phyloP scores from a whole-genome alignment of 1,284 basidiomycete species.

The Ustilago cynodontis region DNA sequence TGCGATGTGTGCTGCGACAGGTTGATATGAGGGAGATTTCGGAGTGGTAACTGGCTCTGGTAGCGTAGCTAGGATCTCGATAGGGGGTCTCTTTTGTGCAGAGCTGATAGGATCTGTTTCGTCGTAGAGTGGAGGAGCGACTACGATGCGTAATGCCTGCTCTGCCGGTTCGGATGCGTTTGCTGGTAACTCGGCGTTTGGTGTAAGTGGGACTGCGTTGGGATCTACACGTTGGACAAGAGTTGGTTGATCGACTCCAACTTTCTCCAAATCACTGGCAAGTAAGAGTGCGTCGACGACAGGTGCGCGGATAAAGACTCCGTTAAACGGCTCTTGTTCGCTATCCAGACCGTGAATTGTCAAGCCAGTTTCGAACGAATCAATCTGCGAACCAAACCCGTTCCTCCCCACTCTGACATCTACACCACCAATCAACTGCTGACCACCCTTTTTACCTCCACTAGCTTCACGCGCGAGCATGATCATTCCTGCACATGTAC shows the following conservation, averaged over 20 bases:
- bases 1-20: conserved; percentile 22
- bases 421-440: conserved; percentile 86
- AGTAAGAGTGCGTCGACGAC: conserved; percentile 71
- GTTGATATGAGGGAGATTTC: conserved; percentile 29
- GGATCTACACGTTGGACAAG: conserved; percentile 38
- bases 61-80: conserved; percentile 79
- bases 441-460: conserved; percentile 86
- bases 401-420: conserved; percentile 86
- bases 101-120: conserved; percentile 25
- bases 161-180: conserved; percentile 21
- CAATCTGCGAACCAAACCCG: conserved; percentile 77
- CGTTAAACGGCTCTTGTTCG: conserved; percentile 77
- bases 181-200: conserved; percentile 10
- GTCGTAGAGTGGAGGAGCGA: conserved; percentile 56
- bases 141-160: conserved; percentile 37
- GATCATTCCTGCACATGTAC: conserved; percentile 97
- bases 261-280: conserved; percentile 39
- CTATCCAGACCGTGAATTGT: conserved; percentile 76
- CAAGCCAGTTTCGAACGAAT: conserved; percentile 88
- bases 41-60: conserved; percentile 74
- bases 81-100: conserved; percentile 52
- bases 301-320: conserved; percentile 95
- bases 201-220: conserved; percentile 25
- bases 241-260: conserved; percentile 45
- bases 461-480: conserved; percentile 75